Evolutionary conservation across 2,329 filamentous ascomycete species (phyloP).

Genomic region (Dactylellina haptotyla): DNA sequence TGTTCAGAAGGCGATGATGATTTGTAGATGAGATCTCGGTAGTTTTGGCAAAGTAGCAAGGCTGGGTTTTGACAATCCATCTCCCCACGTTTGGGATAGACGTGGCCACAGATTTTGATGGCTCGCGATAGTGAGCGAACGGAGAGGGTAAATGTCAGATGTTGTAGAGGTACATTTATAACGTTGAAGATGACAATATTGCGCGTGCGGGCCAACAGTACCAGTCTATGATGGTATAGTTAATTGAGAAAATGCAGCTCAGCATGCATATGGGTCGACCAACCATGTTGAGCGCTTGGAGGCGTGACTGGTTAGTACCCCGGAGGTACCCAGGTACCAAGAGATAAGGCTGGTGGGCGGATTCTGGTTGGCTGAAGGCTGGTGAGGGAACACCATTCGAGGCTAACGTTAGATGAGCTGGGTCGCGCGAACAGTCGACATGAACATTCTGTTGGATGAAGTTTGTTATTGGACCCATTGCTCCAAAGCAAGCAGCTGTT

Average conservation of each 20-base stretch:
- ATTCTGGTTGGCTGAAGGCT: slow-evolving; percentile 29
- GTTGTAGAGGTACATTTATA: not conserved
- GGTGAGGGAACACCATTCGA: not conserved
- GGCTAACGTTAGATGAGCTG: slow-evolving; percentile 14
- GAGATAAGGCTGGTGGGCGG: slow-evolving; percentile 17
- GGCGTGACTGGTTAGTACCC: not conserved
- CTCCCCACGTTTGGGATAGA: slow-evolving; percentile 35
- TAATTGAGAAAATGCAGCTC: no score
- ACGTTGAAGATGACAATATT: no score
- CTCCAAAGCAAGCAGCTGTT: not conserved
- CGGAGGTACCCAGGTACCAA: slow-evolving; percentile 15
- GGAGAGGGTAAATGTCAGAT: no score
- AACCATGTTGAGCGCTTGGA: slow-evolving; percentile 14
- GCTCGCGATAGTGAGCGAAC: no score
- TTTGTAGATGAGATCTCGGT: slow-evolving; percentile 43
- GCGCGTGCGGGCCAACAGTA: no score
- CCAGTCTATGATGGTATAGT: slow-evolving; percentile 12
- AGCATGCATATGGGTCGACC: slow-evolving; percentile 32
- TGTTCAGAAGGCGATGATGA: slow-evolving; percentile 38
- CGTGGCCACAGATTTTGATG: slow-evolving; percentile 25
- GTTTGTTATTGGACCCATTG: not conserved
- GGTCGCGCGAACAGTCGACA: slow-evolving; percentile 11
- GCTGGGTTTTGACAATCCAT: slow-evolving; percentile 16
- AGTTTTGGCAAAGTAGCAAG: slow-evolving; percentile 41
- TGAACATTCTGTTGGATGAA: not conserved